Percentiles rank a stretch among this genome's conserved stretches.
These are phyloP conservation scores for Prunella vulgaris DNA, from an alignment of 257 asterid genomes.

Conservation along the genomic window DNA sequence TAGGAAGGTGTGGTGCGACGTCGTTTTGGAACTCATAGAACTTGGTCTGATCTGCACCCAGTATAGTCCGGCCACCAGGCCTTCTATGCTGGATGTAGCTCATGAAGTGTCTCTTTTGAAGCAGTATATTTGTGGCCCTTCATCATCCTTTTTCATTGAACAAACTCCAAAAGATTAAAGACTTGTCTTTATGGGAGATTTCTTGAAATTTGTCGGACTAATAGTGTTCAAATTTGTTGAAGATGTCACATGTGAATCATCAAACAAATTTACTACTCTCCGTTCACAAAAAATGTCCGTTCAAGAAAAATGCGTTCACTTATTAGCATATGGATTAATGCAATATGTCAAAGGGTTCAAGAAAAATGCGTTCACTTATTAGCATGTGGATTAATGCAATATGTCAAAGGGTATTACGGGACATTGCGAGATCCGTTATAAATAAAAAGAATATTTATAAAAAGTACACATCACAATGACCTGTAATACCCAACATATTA, in stretches of 20 bases:
- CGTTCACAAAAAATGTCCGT: no score
- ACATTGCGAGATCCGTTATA: no score
- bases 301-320: no score
- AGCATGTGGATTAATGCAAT: no score
- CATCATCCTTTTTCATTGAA: conserved; percentile 29
- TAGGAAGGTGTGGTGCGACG: conserved; percentile 36
- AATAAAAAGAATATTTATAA: no score
- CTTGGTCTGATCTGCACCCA: conserved; percentile 71
- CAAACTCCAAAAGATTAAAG: conserved; percentile 27
- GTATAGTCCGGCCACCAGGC: conserved; percentile 57
- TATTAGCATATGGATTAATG: no score
- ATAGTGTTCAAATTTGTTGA: neutral
- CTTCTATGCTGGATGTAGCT: conserved; percentile 72
- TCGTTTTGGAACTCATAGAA: conserved; percentile 55
- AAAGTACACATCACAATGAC: no score
- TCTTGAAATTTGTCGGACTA: neutral
- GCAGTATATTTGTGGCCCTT: conserved; percentile 39
- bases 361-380: no score
- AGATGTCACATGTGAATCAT: neutral
- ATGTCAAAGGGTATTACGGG: no score
- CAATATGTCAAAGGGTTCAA: no score
- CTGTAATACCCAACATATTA: no score
- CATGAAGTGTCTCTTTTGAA: conserved; percentile 51
- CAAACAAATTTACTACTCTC: no score
- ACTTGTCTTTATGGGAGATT: neutral